Evolutionary conservation across 495 filamentous ascomycete genomes (phyloP).

Genomic region (Cercophora newfieldiana): DNA sequence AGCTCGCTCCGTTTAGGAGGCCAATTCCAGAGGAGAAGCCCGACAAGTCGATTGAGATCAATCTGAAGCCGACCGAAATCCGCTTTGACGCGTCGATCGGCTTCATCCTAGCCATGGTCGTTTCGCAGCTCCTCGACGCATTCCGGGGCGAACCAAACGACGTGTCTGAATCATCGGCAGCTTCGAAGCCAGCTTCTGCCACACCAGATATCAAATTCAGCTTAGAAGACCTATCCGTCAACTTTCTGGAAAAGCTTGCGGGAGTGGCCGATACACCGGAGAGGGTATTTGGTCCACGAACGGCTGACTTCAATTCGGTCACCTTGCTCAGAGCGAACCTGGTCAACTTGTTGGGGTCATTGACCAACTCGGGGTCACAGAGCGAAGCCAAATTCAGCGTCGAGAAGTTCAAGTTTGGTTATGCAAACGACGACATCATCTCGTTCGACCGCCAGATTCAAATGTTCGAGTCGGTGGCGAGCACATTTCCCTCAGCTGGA

Average conservation of each 20-base stretch:
- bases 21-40: slow-evolving; percentile 8
- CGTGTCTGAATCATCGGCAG: slow-evolving; percentile 19
- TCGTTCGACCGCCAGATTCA: slow-evolving; percentile 67
- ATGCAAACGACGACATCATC: slow-evolving; percentile 69
- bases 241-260: slow-evolving; percentile 64
- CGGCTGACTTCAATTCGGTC: slow-evolving; percentile 41
- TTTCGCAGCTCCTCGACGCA: slow-evolving; percentile 53
- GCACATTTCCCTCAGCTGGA: slow-evolving; percentile 57
- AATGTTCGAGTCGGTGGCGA: slow-evolving; percentile 70
- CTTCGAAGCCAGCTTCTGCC: slow-evolving; percentile 27
- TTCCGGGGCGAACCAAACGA: slow-evolving; percentile 35
- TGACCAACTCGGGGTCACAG: slow-evolving; percentile 32
- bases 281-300: slow-evolving; percentile 35
- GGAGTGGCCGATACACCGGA: slow-evolving; percentile 45
- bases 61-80: slow-evolving; percentile 55
- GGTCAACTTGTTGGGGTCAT: slow-evolving; percentile 42
- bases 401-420: slow-evolving; percentile 71
- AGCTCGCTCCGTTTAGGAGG: slow-evolving; percentile 12
- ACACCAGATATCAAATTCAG: slow-evolving; percentile 50
- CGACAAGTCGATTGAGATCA: slow-evolving; percentile 52
- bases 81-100: slow-evolving; percentile 70
- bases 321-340: slow-evolving; percentile 53
- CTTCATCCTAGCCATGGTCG: slow-evolving; percentile 63
- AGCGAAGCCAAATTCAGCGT: slow-evolving; percentile 51
- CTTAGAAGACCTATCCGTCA: slow-evolving; percentile 56